A percentile compares a stretch with the other conserved stretches of the same genome.
Evolutionary conservation across 345 rosid species (phyloP).

Genomic region (Arabidopsis arenosa): DNA sequence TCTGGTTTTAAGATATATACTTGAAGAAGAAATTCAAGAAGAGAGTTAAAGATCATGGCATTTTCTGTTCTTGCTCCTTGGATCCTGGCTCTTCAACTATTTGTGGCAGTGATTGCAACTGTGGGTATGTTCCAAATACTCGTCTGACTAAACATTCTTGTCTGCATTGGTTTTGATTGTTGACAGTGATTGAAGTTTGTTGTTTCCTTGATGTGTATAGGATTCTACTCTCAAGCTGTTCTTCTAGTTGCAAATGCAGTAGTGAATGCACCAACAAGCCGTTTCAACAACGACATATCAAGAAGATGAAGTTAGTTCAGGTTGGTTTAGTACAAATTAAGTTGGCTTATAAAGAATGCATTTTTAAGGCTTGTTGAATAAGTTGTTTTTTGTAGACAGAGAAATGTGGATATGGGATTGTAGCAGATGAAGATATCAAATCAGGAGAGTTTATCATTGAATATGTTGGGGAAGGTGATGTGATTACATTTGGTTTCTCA

Average conservation of each 20-base stretch:
- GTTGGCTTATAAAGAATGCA: not conserved
- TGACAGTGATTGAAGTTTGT: not conserved
- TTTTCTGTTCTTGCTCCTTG: constrained; percentile 83
- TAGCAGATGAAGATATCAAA: constrained; percentile 83
- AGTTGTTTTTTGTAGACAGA: constrained; percentile 80
- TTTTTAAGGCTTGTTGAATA: constrained; percentile 28
- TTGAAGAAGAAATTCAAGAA: constrained; percentile 66
- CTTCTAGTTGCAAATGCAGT: constrained; percentile 85
- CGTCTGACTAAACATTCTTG: not conserved
- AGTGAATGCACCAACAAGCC: constrained; percentile 80
- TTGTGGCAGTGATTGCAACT: constrained; percentile 85
- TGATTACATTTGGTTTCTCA: not conserved
- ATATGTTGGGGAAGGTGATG: constrained; percentile 95
- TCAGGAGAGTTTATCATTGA: constrained; percentile 91
- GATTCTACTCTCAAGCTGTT: constrained; percentile 90
- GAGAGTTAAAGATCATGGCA: constrained; percentile 89
- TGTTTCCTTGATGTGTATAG: constrained; percentile 45
- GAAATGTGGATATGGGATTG: constrained; percentile 94
- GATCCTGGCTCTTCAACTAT: constrained; percentile 60
- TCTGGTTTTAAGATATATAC: constrained; percentile 65
- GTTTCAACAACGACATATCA: constrained; percentile 79
- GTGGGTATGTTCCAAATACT: constrained; percentile 66
- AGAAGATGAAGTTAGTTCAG: constrained; percentile 89
- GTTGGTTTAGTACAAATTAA: constrained; percentile 39
- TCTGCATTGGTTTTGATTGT: not conserved